Conservation (phyloP, 1,284 basidiomycete genomes). For the Fistulinella staudtii region DNA sequence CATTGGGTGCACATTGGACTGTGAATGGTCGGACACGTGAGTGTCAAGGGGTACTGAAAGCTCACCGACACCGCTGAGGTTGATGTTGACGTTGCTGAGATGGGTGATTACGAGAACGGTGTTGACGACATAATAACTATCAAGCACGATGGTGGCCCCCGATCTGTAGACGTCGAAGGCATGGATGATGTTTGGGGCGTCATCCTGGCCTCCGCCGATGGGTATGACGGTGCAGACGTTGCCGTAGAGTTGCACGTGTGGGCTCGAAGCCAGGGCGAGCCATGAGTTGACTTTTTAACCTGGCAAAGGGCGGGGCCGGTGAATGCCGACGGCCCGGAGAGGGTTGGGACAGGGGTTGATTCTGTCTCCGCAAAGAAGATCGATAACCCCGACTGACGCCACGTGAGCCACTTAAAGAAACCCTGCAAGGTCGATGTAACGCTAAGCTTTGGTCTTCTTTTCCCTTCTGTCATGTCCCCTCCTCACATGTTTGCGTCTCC, state of each 20-base stretch:
- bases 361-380: conserved; percentile 16
- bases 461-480: conserved; percentile 14
- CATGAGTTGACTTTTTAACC: too few species aligned
- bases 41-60: neutral
- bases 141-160: conserved; percentile 32
- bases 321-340: neutral
- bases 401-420: conserved; percentile 15
- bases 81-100: too few species aligned
- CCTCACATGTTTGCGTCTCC: conserved; percentile 35
- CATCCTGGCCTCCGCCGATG: conserved; percentile 35
- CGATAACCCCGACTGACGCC: conserved; percentile 21
- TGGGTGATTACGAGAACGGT: too few species aligned
- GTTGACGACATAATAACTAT: conserved; percentile 39
- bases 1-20: conserved; percentile 41
- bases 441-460: neutral
- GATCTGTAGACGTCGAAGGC: conserved; percentile 33
- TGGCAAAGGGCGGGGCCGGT: too few species aligned
- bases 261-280: too few species aligned
- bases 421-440: neutral
- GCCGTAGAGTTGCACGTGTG: conserved; percentile 27
- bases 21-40: neutral
- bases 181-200: conserved; percentile 17
- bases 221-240: conserved; percentile 32
- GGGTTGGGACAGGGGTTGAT: neutral
- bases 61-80: conserved; percentile 34